phyloP scores from a whole-genome alignment of 2,329 filamentous ascomycete genomes.

The Madurella fahalii region DNA sequence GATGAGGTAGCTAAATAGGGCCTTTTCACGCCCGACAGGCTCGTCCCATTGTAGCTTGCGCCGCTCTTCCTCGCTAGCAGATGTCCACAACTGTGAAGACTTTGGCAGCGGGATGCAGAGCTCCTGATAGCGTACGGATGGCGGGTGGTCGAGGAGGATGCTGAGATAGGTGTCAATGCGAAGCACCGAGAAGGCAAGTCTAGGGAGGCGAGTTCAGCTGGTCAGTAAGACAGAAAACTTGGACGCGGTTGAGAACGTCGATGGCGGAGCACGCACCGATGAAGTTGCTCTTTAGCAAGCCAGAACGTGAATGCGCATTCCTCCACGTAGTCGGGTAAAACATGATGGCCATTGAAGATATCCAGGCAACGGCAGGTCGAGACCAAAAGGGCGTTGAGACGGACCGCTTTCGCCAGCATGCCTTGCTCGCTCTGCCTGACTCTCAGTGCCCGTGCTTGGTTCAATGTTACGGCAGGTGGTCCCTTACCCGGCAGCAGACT shows the following conservation, averaged over 20 bases:
- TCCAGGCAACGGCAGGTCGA: conserved; percentile 11
- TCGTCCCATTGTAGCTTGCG: conserved; percentile 7
- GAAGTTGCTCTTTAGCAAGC: conserved; percentile 15
- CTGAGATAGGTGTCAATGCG: conserved; percentile 10
- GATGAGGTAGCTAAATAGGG: conserved; percentile 8
- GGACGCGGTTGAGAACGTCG: neutral
- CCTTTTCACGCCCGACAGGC: neutral
- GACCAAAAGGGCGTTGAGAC: conserved; percentile 2
- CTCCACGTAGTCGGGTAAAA: conserved; percentile 3
- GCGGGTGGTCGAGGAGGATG: conserved; percentile 8
- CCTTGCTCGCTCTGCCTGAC: neutral
- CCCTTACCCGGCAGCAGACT: conserved; percentile 5
- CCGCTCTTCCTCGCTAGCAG: conserved; percentile 7
- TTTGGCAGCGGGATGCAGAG: conserved; percentile 11
- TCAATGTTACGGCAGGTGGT: neutral
- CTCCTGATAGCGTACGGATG: conserved; percentile 13
- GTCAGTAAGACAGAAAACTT: neutral
- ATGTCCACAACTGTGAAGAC: conserved; percentile 5
- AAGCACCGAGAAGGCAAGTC: conserved; percentile 9
- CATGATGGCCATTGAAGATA: conserved; percentile 8
- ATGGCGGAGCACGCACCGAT: neutral
- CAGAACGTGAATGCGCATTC: conserved; percentile 10
- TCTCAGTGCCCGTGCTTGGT: neutral
- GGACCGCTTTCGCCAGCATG: conserved; percentile 5
- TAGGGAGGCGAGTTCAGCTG: neutral